Base-by-base conservation (phyloP, 1,284 basidiomycete genomes). In the Ceratobasidium sp. region DNA sequence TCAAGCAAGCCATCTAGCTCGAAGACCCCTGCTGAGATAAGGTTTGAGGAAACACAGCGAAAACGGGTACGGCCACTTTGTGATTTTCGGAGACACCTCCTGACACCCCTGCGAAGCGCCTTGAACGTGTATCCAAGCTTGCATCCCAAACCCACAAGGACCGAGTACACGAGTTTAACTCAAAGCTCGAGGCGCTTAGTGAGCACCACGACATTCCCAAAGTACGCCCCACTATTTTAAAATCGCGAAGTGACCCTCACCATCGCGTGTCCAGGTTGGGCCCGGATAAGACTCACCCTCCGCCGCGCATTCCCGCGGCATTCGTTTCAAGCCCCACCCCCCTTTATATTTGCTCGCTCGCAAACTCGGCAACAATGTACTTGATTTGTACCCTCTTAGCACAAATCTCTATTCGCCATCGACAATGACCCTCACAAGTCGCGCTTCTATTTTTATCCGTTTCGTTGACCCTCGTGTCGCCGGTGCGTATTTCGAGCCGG, bases 191-290 rank as follows among this genome's bases (percentile, higher is more conserved):
- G 81, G 85, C 88, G 65, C 88, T 98, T 75, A 93, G 92, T 80
- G 94, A 96, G 84, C 95, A 96, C 85, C 93, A 96, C 81, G 94
- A 96, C 81, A 95, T 96, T 78, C 94, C 94, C 51, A 95, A 95
- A 86, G 94, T 92, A 80, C 77, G 79, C 72, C 24, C 14, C 46
- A 34, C 16, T 74, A 34, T 56, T 5, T 34, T 19, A 19, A 56
- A 22, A n/a, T 51, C n/a, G 62, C 37, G 24, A 46, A 63, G 37
- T 39, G 29, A 27, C 39, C 31, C 56, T 78, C 16, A 48, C 31
- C 9, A 27, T 59, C 41, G 24, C 58, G 58, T 73, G 48, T 24
- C 4, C 76, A 81, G 80, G 80, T 81, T 49, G 80, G 77, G 73
- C 79, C 75, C 74, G 78, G 74, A 75, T 77, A 78, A 79, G 58